Evolutionary conservation across 805 yeast species (phyloP).

Genomic region (Cyberlindnera maclurae): DNA sequence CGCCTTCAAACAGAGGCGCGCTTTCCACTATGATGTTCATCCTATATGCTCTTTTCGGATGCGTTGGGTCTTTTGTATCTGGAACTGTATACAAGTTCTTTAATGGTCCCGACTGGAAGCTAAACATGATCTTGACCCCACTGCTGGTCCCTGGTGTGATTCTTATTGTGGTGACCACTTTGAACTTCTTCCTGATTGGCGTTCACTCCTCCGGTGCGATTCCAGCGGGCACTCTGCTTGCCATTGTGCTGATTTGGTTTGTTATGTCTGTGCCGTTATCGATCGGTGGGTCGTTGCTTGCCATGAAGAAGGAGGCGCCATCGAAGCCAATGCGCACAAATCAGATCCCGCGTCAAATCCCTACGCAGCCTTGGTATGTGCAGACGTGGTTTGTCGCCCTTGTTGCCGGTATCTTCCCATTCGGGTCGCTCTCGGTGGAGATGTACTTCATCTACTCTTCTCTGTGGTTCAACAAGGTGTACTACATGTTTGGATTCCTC

Average conservation of each 20-base stretch:
- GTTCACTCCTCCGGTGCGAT: conserved; percentile 90
- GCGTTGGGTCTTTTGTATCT: conserved; percentile 81
- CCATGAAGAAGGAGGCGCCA: conserved; percentile 51
- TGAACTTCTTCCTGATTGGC: conserved; percentile 76
- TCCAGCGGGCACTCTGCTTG: conserved; percentile 84
- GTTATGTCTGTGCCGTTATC: conserved; percentile 79
- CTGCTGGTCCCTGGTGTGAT: conserved; percentile 74
- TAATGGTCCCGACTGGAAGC: conserved; percentile 89
- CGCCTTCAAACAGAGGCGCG: conserved; percentile 94
- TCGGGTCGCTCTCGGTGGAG: conserved; percentile 91
- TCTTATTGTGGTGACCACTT: conserved; percentile 53
- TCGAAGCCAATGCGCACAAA: conserved; percentile 82
- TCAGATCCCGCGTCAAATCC: conserved; percentile 95
- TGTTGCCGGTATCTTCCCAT: conserved; percentile 87
- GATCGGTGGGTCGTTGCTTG: conserved; percentile 72
- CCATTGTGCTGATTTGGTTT: conserved; percentile 80
- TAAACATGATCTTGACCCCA: conserved; percentile 79
- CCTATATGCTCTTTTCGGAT: conserved; percentile 72
- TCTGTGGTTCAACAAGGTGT: conserved; percentile 88
- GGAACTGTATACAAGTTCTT: conserved; percentile 80
- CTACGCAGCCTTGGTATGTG: conserved; percentile 81
- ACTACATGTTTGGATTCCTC: conserved; percentile 96
- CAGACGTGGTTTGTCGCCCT: conserved; percentile 59
- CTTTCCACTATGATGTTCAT: conserved; percentile 85
- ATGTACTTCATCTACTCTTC: conserved; percentile 88